Evolutionary conservation across 2,329 filamentous ascomycete genomes (phyloP), one percentile per base, ranked within the genome.

Genomic region (Truncatella angustata): DNA sequence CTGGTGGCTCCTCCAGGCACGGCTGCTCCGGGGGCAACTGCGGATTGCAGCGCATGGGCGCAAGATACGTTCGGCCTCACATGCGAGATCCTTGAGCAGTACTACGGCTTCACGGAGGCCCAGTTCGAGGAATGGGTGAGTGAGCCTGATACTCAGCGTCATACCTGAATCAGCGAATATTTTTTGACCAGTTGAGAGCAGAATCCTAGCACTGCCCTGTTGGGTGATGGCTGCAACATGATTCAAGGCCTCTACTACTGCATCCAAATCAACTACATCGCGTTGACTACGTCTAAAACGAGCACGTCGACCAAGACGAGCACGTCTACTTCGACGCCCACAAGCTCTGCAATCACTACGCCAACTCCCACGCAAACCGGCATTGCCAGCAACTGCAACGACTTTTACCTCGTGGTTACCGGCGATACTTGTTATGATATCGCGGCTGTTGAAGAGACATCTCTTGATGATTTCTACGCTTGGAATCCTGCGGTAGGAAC

Each of bases 171-270:
- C 5, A 34, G 11, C n/a, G 32, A 34, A n/a, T 6, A 10, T 3
- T 11, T 34, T 3, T n/a, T 34, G n/a, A 34, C 11, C n/a, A n/a
- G n/a, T 34, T 34, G 5, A 3, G 37, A 3, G 37, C 16, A 40
- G 37, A 40, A 40, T 40, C 37, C 37, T 40, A 40, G n/a, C 37
- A 21, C 20, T 21, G 20, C n/a, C 11, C 20, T 40, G 11, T 40
- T 40, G 37, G 37, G 37, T 10, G 20, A 40, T 18, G 37, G 37
- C n/a, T 40, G 37, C 37, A 40, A 16, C n/a, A 18, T 40, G 37
- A 40, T 40, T 18, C 37, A 40, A 40, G 37, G 37, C 20, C 37
- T 40, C 3, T 40, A 40, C 37, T 40, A 40, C 37, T 40, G 37
- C 20, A 40, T 40, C 5, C n/a, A 16, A 21, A 18, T 40, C 20